phyloP scores from a whole-genome alignment of 1,284 basidiomycete species.

The Sporisorium reilianum region DNA sequence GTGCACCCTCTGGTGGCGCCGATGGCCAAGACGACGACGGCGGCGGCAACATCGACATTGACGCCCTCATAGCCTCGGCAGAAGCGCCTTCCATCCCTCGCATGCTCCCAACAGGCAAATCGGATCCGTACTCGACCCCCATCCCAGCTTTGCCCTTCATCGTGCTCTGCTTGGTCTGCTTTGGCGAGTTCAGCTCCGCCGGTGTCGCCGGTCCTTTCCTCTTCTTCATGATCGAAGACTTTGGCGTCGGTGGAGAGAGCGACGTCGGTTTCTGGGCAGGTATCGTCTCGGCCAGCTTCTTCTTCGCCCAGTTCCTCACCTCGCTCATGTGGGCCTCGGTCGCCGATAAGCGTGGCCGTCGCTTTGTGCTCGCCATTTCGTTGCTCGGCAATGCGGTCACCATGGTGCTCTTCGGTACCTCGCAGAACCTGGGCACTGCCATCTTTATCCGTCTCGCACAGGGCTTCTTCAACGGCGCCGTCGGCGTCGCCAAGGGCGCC shows the following conservation, averaged over 20 bases:
- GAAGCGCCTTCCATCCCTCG: slow-evolving; percentile 43
- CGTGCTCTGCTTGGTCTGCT: slow-evolving; percentile 66
- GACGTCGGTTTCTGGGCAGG: slow-evolving; percentile 68
- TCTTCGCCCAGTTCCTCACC: slow-evolving; percentile 77
- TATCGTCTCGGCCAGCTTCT: slow-evolving; percentile 68
- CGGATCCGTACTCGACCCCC: slow-evolving; percentile 55
- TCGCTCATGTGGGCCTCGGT: slow-evolving; percentile 92
- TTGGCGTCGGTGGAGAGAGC: slow-evolving; percentile 64
- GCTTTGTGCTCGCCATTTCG: slow-evolving; percentile 86
- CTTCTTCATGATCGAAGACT: slow-evolving; percentile 68
- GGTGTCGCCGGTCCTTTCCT: slow-evolving; percentile 72
- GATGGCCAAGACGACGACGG: slow-evolving; percentile 21
- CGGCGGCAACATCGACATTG: slow-evolving; percentile 33
- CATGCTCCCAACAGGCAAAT: slow-evolving; percentile 32
- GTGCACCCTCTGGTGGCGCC: slow-evolving; percentile 10
- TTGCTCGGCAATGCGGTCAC: slow-evolving; percentile 84
- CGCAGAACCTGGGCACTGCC: slow-evolving; percentile 75
- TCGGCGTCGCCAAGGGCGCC: slow-evolving; percentile 86
- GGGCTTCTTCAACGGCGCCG: slow-evolving; percentile 93
- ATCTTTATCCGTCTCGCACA: slow-evolving; percentile 89
- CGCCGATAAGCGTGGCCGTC: slow-evolving; percentile 88
- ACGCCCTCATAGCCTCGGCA: slow-evolving; percentile 39
- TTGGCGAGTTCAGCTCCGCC: slow-evolving; percentile 77
- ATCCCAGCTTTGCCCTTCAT: slow-evolving; percentile 66
- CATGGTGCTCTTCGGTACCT: slow-evolving; percentile 85